Percentiles rank a stretch among this genome's conserved stretches.
Conservation (phyloP, 106 monocot species). For the Dioscorea zingiberensis region DNA sequence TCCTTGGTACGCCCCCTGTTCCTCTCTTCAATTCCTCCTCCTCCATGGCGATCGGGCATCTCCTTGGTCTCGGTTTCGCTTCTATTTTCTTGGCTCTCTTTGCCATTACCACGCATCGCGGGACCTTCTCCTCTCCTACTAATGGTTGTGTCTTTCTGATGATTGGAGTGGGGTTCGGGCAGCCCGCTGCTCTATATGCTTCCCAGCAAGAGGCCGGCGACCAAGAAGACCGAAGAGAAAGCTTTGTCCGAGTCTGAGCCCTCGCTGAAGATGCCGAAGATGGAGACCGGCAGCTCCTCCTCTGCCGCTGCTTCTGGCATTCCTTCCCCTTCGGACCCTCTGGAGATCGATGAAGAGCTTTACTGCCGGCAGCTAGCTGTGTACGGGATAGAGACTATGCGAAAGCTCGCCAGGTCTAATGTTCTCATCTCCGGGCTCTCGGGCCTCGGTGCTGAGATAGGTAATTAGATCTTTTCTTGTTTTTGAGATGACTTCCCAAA, state of each 20-base stretch:
- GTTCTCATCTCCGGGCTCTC: conserved; percentile 68
- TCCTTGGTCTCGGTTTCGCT: background rate
- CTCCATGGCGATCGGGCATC: background rate
- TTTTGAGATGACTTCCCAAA: background rate
- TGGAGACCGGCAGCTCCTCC: background rate
- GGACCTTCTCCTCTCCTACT: background rate
- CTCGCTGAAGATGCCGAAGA: conserved; percentile 28
- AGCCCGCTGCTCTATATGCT: conserved; percentile 61
- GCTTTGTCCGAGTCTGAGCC: background rate
- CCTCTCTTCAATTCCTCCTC: background rate
- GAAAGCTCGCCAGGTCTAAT: conserved; percentile 57
- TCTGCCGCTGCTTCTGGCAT: too few species aligned
- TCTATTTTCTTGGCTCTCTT: background rate
- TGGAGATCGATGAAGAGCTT: conserved; percentile 83
- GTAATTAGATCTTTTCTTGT: conserved; percentile 10
- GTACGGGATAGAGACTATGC: conserved; percentile 81
- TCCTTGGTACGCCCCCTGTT: too few species aligned
- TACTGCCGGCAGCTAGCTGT: conserved; percentile 86
- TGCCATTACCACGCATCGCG: background rate
- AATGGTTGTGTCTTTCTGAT: conserved; percentile 6
- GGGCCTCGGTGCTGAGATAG: conserved; percentile 82
- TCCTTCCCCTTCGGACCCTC: background rate
- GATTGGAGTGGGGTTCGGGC: conserved; percentile 18
- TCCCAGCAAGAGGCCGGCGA: conserved; percentile 47
- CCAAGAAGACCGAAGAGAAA: conserved; percentile 14